Base-by-base conservation (phyloP, 768 basidiomycete species). In the Cystobasidium onofrii region DNA sequence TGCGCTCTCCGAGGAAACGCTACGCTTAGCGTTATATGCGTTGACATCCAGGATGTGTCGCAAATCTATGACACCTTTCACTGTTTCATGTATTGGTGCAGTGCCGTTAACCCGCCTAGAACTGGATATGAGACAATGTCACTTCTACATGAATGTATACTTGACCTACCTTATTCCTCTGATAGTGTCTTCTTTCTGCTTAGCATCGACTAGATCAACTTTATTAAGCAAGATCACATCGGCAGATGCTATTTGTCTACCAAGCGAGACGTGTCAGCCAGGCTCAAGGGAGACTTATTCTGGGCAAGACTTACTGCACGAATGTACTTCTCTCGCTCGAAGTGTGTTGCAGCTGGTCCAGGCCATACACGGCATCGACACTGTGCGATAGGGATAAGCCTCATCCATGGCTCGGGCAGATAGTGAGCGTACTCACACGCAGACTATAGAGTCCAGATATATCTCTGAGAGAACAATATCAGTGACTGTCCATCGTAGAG, bases 181-280 rank as follows among this genome's bases (percentile, higher is more conserved):
- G 79, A 90, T 88, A 15, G 87, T 86, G 1, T 82, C 78, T 0
- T 75, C 65, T 1, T 90, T 78, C 25, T 83, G 82, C 4, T 82
- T 80, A 0, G 84, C 74, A 0, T 84, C 78, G 0, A 87, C 88
- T 10, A 97, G 83, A 78, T 97, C 95, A 31, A 84, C 83, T 83
- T 99, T 99, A 84, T 99, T 99, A 33, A 99, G 82, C 31, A 99
- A 81, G 43, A 98, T 85, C 29, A 95, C 88, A 79, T 99, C 96
- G 29, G 95, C 88, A 43, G 88, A 89, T 0, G 91, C 95, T 60
- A 98, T 89, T 84, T 99, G 96, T 66, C 94, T 96, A 78, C n/a
- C 6, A 23, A 17, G 10, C 31, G 18, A 23, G 4, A 29, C 1
- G 23, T 74, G 1, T 46, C 27, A 41, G 25, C 17, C 31, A 9